phyloP scores from a whole-genome alignment of 1,139 yeast species.

The Scheffersomyces insectosa region DNA sequence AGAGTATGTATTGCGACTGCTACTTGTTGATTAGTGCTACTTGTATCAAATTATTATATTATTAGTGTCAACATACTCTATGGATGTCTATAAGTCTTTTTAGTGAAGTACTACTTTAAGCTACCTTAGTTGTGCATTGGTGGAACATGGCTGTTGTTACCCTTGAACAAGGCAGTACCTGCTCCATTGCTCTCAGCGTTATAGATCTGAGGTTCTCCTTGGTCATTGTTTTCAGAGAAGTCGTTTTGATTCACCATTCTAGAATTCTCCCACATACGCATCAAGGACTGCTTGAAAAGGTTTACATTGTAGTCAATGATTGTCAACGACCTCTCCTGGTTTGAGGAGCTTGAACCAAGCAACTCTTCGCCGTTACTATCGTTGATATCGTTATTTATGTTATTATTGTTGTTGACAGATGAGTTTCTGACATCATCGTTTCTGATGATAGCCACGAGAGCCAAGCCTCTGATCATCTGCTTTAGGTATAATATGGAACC shows the following conservation, averaged over 20 bases:
- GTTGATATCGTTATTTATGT: conserved; percentile 3
- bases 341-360: conserved; percentile 5
- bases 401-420: conserved; percentile 1
- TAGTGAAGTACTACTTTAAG: too few relatives aligned
- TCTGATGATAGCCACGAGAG: conserved; percentile 83
- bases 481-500: conserved; percentile 81
- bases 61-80: too few relatives aligned
- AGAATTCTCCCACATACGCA: conserved; percentile 68
- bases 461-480: conserved; percentile 91
- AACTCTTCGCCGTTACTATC: not conserved
- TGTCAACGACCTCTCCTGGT: conserved; percentile 55
- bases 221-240: not conserved
- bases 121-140: not conserved
- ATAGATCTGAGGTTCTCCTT: not conserved
- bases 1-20: too few relatives aligned
- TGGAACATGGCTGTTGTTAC: not conserved
- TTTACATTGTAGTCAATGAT: conserved; percentile 89
- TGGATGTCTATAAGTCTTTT: too few relatives aligned
- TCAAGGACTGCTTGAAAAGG: conserved; percentile 74
- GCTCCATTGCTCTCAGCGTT: not conserved
- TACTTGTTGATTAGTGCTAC: too few relatives aligned
- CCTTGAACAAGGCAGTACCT: not conserved
- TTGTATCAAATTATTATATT: too few relatives aligned
- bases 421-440: conserved; percentile 46
- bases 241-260: conserved; percentile 6